Base-by-base conservation (phyloP, 495 filamentous ascomycete genomes). In the Daldinia caldariorum region DNA sequence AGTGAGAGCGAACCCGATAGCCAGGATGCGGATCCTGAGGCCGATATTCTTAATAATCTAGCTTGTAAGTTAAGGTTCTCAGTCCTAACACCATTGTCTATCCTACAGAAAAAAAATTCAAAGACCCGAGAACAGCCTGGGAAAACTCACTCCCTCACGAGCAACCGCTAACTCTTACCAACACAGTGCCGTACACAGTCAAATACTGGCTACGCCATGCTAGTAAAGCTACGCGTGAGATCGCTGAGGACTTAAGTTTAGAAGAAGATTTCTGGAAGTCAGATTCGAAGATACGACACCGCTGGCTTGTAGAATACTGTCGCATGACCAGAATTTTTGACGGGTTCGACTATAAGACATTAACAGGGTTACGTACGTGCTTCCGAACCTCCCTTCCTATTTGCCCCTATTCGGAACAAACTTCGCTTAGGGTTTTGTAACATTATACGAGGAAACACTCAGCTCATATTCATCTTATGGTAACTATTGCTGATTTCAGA, bases 121-220 rank as follows among this genome's bases (percentile, higher is more conserved):
- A 38, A 38, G 37, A 26, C 26, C 26, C 26, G 3, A 26, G 3
- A 26, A 26, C 26, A 26, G 26, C 26, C 26, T 26, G 3, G 1
- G 26, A 26, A 26, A 26, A 3, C 26, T 26, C 3, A 3, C 26
- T 26, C 3, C 3, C 26, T 26, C 26, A 26, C 1, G 3, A 26
- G 26, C 26, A 26, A 16, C 50, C 32, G 35, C 70, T 72, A 29
- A 72, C 61, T 38, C 34, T 9, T 4, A 49, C 1, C 14, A 13
- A n/a, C 10, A 16, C 22, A 72, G 70, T 68, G 26, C 73, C 71
- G 14, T 80, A 80, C 31, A 71, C 77, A 9, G 71, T 79, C 53
- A 80, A 80, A 58, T 55, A 80, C 53, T 80, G 79, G 79, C 71
- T 80, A 18, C 71, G 72, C 29, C 79, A 80, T 43, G 79, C 75